phyloP scores from a whole-genome alignment of 495 filamentous ascomycete species.

The Penicillium canariense region DNA sequence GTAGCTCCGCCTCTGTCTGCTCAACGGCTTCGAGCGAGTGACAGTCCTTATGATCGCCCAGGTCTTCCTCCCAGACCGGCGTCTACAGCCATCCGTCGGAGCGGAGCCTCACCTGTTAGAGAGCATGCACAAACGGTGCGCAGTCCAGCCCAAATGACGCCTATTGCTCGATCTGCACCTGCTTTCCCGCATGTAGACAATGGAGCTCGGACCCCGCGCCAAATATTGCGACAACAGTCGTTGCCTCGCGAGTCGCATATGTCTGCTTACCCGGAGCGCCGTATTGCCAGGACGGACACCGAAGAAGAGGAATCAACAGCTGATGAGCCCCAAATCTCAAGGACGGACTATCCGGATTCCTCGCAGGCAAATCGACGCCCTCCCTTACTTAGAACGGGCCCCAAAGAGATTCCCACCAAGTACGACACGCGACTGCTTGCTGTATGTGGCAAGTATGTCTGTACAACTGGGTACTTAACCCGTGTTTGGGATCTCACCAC shows the following conservation, averaged over 20 bases:
- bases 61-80: conserved; percentile 56
- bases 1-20: conserved; percentile 30
- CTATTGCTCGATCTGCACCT: conserved; percentile 19
- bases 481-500: conserved; percentile 82
- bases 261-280: conserved; percentile 24
- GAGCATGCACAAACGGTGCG: conserved; percentile 16
- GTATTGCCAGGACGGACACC: conserved; percentile 24
- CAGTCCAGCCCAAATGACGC: conserved; percentile 16
- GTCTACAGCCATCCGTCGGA: conserved; percentile 20
- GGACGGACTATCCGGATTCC: conserved; percentile 74
- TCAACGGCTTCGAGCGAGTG: conserved; percentile 23
- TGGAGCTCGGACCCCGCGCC: conserved; percentile 12
- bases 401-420: conserved; percentile 73
- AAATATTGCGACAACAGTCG: conserved; percentile 31
- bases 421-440: conserved; percentile 82
- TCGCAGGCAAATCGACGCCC: conserved; percentile 82
- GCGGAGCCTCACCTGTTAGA: conserved; percentile 34
- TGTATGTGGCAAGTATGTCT: conserved; percentile 82
- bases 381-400: conserved; percentile 67
- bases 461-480: conserved; percentile 79
- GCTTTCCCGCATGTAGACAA: conserved; percentile 12
- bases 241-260: conserved; percentile 29
- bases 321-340: conserved; percentile 31
- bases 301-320: conserved; percentile 31
- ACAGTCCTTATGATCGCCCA: conserved; percentile 53